Evolutionary conservation across 129 eudicot species (phyloP).

Genomic region (Glebionis coronaria): DNA sequence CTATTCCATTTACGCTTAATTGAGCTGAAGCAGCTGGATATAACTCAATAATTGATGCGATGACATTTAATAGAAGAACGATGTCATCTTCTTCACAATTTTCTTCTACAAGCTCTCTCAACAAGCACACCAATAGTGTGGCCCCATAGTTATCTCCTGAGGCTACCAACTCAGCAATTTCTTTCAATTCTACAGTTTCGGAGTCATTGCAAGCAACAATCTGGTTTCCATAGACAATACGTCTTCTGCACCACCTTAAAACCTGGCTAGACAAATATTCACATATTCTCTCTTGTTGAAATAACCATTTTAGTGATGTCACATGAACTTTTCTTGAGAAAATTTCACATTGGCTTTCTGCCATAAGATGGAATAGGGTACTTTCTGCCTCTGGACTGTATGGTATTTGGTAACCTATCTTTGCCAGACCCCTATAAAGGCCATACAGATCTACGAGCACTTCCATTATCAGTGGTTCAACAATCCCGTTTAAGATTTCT

Average conservation of each 20-base stretch:
- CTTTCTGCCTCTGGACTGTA: slow-evolving; percentile 88
- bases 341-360: slow-evolving; percentile 55
- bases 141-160: slow-evolving; percentile 67
- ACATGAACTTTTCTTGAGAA: slow-evolving; percentile 50
- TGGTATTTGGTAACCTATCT: slow-evolving; percentile 67
- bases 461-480: slow-evolving; percentile 39
- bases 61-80: slow-evolving; percentile 38
- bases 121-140: slow-evolving; percentile 48
- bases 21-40: slow-evolving; percentile 83
- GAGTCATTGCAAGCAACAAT: slow-evolving; percentile 24
- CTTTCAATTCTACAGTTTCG: slow-evolving; percentile 34
- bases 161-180: slow-evolving; percentile 64
- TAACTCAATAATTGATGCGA: slow-evolving; percentile 39
- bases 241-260: slow-evolving; percentile 55
- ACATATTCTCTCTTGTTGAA: slow-evolving; percentile 85
- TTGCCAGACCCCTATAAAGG: slow-evolving; percentile 79
- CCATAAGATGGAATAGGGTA: slow-evolving; percentile 53
- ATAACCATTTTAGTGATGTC: slow-evolving; percentile 78
- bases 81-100: slow-evolving; percentile 46
- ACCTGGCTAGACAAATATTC: slow-evolving; percentile 56
- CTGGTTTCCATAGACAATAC: slow-evolving; percentile 26
- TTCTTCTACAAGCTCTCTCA: slow-evolving; percentile 66
- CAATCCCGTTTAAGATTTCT: slow-evolving; percentile 41
- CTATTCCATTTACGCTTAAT: slow-evolving; percentile 68
- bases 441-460: slow-evolving; percentile 59